Conservation (phyloP, 495 filamentous ascomycete genomes). For the Penicillium waksmanii region DNA sequence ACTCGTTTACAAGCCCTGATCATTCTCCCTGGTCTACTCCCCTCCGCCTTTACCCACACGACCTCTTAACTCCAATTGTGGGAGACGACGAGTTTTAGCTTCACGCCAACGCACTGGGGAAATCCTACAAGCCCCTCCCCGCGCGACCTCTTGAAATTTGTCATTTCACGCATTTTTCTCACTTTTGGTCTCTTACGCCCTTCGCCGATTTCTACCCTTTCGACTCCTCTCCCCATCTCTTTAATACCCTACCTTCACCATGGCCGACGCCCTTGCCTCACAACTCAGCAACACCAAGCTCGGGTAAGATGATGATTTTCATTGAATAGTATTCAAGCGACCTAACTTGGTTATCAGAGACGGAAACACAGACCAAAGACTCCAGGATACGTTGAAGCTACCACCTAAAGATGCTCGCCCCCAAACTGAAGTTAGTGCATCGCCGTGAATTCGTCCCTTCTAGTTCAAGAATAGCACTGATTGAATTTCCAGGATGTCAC, state of each 20-base stretch:
- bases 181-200: constrained; percentile 3
- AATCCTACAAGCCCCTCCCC: background rate
- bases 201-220: background rate
- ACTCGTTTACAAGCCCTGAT: constrained; percentile 3
- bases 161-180: background rate
- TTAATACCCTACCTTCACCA: constrained; percentile 35
- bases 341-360: constrained; percentile 47
- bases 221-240: background rate
- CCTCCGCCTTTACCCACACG: background rate
- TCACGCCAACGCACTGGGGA: background rate
- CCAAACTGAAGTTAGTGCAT: constrained; percentile 83
- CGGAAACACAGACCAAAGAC: constrained; percentile 62
- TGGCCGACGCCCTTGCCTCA: constrained; percentile 65
- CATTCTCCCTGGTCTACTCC: background rate
- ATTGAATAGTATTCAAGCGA: background rate
- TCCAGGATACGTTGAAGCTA: constrained; percentile 77
- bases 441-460: background rate
- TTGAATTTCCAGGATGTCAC: constrained; percentile 79
- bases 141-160: constrained; percentile 2
- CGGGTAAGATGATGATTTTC: constrained; percentile 50
- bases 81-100: background rate
- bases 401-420: constrained; percentile 83
- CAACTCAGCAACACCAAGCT: constrained; percentile 74
- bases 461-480: constrained; percentile 17
- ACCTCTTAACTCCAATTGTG: background rate